Percentiles rank a stretch among this genome's conserved stretches.
These are phyloP conservation scores for Bipolaris gigantea DNA, from an alignment of 2,329 filamentous ascomycete species.

Conservation along the genomic window DNA sequence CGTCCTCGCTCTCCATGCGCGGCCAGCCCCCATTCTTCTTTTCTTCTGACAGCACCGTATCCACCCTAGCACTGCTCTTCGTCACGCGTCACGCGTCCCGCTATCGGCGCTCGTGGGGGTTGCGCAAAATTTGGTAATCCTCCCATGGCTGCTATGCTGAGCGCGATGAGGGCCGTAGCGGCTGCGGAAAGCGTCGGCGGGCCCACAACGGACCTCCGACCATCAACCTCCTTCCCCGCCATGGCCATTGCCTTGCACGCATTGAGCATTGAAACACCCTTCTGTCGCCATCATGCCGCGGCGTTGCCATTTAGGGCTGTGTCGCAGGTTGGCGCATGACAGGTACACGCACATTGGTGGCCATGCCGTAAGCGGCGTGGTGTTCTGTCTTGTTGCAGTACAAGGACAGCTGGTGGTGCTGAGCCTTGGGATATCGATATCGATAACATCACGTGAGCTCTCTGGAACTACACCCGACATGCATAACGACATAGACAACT, in stretches of 20 bases:
- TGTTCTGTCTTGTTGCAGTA: too few species aligned
- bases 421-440: too few species aligned
- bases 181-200: constrained; percentile 25
- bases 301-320: neutral
- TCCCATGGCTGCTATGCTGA: constrained; percentile 1
- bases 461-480: too few species aligned
- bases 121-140: constrained; percentile 11
- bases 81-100: constrained; percentile 15
- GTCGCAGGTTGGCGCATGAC: too few species aligned
- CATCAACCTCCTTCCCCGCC: neutral
- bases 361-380: too few species aligned
- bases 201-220: constrained; percentile 8
- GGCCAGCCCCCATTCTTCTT: constrained; percentile 6
- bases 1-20: constrained; percentile 9
- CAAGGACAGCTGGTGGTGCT: too few species aligned
- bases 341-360: neutral
- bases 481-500: too few species aligned
- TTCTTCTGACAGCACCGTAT: constrained; percentile 13
- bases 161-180: constrained; percentile 19
- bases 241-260: neutral
- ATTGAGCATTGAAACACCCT: too few species aligned
- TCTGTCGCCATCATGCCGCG: too few species aligned
- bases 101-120: constrained; percentile 17
- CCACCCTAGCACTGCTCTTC: constrained; percentile 9
- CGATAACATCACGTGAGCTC: too few species aligned